These are phyloP conservation scores for Sugiyamaella neomexicana DNA, from an alignment of 1,139 yeast species.

Conservation along the genomic window DNA sequence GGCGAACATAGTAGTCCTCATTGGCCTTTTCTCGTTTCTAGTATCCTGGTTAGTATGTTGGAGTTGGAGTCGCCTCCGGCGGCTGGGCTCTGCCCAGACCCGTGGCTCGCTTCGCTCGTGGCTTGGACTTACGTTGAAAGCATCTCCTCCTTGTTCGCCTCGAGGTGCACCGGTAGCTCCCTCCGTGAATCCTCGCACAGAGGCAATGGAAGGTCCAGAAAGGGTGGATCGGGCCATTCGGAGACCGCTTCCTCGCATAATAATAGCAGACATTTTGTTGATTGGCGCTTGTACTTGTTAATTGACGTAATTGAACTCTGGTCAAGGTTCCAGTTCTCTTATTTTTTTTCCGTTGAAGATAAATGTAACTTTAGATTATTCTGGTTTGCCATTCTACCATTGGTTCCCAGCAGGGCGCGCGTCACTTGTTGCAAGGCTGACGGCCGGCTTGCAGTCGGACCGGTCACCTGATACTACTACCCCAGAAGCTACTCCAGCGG, in stretches of 20 bases:
- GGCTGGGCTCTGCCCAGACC: not conserved
- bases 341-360: no score
- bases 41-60: not conserved
- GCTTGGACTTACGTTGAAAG: conserved; percentile 53
- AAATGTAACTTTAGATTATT: not conserved
- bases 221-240: conserved; percentile 8
- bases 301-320: not conserved
- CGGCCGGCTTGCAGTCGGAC: not conserved
- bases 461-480: no score
- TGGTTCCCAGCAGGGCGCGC: not conserved
- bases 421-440: not conserved
- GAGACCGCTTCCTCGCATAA: conserved; percentile 13
- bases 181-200: conserved; percentile 38
- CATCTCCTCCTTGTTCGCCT: conserved; percentile 49
- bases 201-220: conserved; percentile 8
- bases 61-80: no score
- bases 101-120: no score
- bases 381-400: not conserved
- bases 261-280: conserved; percentile 15
- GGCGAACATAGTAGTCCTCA: conserved; percentile 64
- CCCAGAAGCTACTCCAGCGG: no score
- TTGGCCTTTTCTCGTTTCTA: conserved; percentile 69
- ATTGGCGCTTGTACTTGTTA: not conserved
- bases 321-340: not conserved
- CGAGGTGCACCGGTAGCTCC: conserved; percentile 60